Evolutionary conservation across 2,329 filamentous ascomycete genomes (phyloP).

Genomic region (Trichoderma atrobrunneum): DNA sequence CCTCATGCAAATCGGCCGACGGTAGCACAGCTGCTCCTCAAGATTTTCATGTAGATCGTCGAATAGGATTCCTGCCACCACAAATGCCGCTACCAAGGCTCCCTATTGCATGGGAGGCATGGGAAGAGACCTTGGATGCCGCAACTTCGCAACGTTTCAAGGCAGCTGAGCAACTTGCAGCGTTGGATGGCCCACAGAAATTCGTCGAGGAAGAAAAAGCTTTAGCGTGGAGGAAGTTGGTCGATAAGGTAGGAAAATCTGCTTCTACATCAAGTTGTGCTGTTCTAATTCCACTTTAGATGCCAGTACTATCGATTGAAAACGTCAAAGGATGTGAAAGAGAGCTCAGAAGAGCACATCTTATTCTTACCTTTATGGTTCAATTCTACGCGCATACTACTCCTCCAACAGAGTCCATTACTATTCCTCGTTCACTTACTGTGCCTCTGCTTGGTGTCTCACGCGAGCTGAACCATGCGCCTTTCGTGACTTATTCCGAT

Average conservation of each 20-base stretch:
- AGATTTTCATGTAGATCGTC: background rate
- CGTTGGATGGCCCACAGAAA: background rate
- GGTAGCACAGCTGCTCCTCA: background rate
- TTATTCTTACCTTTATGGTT: background rate
- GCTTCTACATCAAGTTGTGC: background rate
- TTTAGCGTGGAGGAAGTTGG: background rate
- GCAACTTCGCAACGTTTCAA: background rate
- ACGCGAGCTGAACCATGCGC: background rate
- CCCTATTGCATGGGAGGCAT: background rate
- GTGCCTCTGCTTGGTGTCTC: background rate
- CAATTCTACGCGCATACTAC: background rate
- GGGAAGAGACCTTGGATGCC: background rate
- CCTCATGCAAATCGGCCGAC: background rate
- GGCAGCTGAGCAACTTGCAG: background rate
- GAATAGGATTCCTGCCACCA: background rate
- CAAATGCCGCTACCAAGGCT: background rate
- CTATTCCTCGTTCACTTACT: background rate
- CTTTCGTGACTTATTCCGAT: background rate
- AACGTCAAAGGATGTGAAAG: background rate
- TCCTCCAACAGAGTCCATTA: background rate
- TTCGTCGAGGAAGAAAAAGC: background rate
- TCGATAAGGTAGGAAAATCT: background rate
- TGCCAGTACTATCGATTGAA: background rate
- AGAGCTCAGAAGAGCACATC: background rate
- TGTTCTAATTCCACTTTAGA: background rate